These are phyloP conservation scores for Glaciozyma martinii DNA, from an alignment of 768 basidiomycete species.

Conservation along the genomic window DNA sequence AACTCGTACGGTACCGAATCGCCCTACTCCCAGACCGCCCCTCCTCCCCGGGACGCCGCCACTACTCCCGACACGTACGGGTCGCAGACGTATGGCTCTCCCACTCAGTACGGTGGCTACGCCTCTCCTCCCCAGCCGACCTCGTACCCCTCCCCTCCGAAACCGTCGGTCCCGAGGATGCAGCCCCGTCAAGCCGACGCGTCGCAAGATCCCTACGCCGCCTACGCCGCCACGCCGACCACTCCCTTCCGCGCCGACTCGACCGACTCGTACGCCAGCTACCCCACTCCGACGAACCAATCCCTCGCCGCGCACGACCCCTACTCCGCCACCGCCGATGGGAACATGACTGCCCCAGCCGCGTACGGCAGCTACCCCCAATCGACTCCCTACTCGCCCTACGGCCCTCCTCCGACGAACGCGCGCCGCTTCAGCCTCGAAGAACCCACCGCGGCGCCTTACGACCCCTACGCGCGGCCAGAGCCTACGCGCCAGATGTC, in stretches of 20 bases:
- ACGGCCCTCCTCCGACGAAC: not conserved
- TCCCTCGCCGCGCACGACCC: not conserved
- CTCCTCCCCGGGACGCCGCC: too few species aligned
- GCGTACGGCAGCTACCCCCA: not conserved
- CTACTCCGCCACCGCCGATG: conserved; percentile 2
- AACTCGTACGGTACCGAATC: too few species aligned
- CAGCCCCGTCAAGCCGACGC: not conserved
- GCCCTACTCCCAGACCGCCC: not conserved
- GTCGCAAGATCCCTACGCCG: conserved; percentile 10
- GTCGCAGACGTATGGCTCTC: too few species aligned
- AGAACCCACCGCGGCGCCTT: not conserved
- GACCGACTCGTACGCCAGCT: conserved; percentile 12
- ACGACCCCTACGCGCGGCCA: conserved; percentile 8
- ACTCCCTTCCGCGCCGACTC: not conserved
- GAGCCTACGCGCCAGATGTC: not conserved
- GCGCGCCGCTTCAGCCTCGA: not conserved
- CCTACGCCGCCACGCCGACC: not conserved
- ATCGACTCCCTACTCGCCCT: not conserved
- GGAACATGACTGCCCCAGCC: conserved; percentile 9
- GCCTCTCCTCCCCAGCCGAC: not conserved
- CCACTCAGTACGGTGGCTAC: too few species aligned
- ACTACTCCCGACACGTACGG: too few species aligned
- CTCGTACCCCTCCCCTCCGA: not conserved
- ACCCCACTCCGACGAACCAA: not conserved
- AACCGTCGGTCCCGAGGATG: not conserved